These are phyloP conservation scores for Ceratobasidium sp. DNA, from an alignment of 1,284 basidiomycete species.

Conservation along the genomic window DNA sequence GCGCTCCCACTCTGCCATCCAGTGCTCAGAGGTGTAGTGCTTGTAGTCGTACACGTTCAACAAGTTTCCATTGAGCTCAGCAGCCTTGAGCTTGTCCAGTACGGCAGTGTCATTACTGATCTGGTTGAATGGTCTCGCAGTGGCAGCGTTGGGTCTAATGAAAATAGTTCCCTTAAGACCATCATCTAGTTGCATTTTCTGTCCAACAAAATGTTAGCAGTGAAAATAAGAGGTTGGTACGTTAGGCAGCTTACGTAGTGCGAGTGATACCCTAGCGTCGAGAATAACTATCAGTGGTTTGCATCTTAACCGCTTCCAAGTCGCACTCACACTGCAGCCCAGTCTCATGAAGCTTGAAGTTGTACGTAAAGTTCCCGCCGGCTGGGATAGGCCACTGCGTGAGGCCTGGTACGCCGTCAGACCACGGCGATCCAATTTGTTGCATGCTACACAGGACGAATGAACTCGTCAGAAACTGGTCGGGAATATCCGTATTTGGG, in stretches of 20 bases:
- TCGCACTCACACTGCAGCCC: conserved; percentile 15
- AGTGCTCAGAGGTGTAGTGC: conserved; percentile 43
- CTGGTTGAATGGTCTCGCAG: conserved; percentile 38
- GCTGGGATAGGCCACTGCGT: conserved; percentile 17
- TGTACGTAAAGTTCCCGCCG: background rate
- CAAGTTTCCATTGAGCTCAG: conserved; percentile 22
- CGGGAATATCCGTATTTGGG: too few species aligned
- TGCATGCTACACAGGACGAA: conserved; percentile 20
- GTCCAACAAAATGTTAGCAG: background rate
- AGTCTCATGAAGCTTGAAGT: conserved; percentile 10
- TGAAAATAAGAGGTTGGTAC: background rate
- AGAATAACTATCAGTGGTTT: background rate
- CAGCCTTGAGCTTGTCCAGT: conserved; percentile 24
- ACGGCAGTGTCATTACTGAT: conserved; percentile 33
- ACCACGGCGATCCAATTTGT: conserved; percentile 41
- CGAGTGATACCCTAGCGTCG: conserved; percentile 17
- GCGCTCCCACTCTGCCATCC: conserved; percentile 37
- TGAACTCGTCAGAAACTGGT: background rate
- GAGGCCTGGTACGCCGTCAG: conserved; percentile 44
- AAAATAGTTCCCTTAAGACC: conserved; percentile 37
- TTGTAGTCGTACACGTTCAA: conserved; percentile 44
- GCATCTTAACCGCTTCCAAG: background rate
- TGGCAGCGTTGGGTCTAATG: conserved; percentile 30
- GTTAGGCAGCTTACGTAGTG: background rate
- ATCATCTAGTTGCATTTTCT: conserved; percentile 42